Conservation (phyloP, 2,329 filamentous ascomycete genomes). For the Cladophialophora yegresii region DNA sequence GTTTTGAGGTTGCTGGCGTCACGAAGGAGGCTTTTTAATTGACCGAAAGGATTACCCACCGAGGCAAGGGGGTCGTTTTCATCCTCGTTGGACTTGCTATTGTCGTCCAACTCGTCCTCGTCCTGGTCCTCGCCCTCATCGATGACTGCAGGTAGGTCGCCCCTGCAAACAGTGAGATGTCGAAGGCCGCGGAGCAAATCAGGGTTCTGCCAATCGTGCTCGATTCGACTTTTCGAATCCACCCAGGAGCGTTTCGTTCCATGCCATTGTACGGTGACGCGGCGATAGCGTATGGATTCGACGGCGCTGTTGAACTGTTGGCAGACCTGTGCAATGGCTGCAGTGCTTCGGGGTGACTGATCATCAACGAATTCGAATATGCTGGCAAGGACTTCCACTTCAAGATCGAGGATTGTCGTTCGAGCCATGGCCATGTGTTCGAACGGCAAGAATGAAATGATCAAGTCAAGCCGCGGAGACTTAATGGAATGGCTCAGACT, state of each 20-base stretch:
- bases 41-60: not conserved
- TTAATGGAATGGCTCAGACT: not conserved
- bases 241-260: not conserved
- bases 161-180: conserved; percentile 18
- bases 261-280: conserved; percentile 20
- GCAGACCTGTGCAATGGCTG: conserved; percentile 22
- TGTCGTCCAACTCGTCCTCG: not conserved
- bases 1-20: conserved; percentile 24
- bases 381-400: conserved; percentile 26
- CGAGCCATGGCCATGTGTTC: not conserved
- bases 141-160: not conserved
- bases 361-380: conserved; percentile 24
- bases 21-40: conserved; percentile 14
- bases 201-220: conserved; percentile 12
- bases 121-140: not conserved
- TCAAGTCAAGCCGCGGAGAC: not conserved
- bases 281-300: conserved; percentile 24
- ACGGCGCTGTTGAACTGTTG: conserved; percentile 22
- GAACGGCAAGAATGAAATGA: not conserved
- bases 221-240: not conserved
- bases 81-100: not conserved
- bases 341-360: conserved; percentile 22
- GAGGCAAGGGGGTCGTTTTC: not conserved
- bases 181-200: conserved; percentile 24
- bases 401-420: conserved; percentile 19